A percentile compares a stretch with the other conserved stretches of the same genome.
These are phyloP conservation scores for Cryptomeria japonica DNA, from an alignment of 75 land plant genomes.

Conservation along the genomic window DNA sequence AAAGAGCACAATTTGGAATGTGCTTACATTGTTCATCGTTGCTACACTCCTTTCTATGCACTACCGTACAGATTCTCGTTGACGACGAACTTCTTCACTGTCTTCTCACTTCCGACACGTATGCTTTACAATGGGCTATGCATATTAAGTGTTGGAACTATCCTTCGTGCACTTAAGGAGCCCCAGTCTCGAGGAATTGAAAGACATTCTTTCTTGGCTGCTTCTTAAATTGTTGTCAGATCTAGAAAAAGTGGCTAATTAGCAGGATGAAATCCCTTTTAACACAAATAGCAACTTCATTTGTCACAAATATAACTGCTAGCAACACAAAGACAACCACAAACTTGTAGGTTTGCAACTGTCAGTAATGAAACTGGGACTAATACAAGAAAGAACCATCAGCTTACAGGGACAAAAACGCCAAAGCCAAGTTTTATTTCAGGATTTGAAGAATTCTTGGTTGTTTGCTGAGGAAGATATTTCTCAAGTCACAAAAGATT, in stretches of 20 bases:
- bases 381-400: background rate
- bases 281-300: background rate
- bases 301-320: background rate
- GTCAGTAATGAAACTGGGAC: background rate
- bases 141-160: background rate
- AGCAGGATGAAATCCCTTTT: background rate
- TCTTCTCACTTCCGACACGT: background rate
- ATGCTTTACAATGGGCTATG: background rate
- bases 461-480: too few relatives aligned
- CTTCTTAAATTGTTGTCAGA: background rate
- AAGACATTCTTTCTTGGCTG: background rate
- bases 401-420: background rate
- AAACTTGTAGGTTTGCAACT: background rate
- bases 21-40: background rate
- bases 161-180: background rate
- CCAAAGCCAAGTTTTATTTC: too few relatives aligned
- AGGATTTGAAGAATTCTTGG: too few relatives aligned
- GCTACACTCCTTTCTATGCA: background rate
- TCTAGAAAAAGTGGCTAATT: background rate
- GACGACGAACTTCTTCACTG: background rate
- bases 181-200: background rate
- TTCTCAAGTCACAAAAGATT: too few relatives aligned
- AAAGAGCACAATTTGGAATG: background rate
- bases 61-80: background rate
- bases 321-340: background rate